Evolutionary conservation across 1,139 yeast species (phyloP).

Genomic region (Schizosaccharomyces versatilis): DNA sequence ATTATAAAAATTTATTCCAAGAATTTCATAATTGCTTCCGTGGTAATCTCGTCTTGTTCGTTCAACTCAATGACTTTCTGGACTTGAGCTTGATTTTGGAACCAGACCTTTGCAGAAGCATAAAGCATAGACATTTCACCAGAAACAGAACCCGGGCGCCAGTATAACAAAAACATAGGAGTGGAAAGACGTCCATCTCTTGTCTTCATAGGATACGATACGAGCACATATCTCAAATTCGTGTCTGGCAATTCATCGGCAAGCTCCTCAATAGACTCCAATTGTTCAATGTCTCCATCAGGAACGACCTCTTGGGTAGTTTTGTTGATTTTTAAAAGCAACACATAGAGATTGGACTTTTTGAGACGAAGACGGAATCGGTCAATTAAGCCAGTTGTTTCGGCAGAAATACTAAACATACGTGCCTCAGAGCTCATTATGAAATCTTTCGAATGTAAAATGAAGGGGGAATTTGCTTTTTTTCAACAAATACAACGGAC

Average conservation of each 20-base stretch:
- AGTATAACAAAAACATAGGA: constrained; percentile 60
- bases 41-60: constrained; percentile 8
- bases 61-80: constrained; percentile 8
- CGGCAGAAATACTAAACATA: constrained; percentile 1
- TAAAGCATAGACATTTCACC: constrained; percentile 53
- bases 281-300: background rate
- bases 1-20: background rate
- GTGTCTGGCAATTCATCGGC: constrained; percentile 65
- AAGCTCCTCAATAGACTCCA: constrained; percentile 37
- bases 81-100: constrained; percentile 7
- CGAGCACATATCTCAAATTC: constrained; percentile 48
- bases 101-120: constrained; percentile 10
- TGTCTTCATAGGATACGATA: constrained; percentile 46
- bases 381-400: background rate
- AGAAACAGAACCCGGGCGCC: constrained; percentile 67
- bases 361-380: background rate
- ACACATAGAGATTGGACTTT: background rate
- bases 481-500: too few relatives aligned
- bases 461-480: too few relatives aligned
- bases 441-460: too few relatives aligned
- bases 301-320: constrained; percentile 5
- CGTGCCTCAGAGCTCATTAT: background rate
- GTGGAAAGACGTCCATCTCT: constrained; percentile 48
- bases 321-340: constrained; percentile 5
- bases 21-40: constrained; percentile 6